Evolutionary conservation across 202 grass and related monocot species (phyloP).

Genomic region (Alloteropsis angusta): DNA sequence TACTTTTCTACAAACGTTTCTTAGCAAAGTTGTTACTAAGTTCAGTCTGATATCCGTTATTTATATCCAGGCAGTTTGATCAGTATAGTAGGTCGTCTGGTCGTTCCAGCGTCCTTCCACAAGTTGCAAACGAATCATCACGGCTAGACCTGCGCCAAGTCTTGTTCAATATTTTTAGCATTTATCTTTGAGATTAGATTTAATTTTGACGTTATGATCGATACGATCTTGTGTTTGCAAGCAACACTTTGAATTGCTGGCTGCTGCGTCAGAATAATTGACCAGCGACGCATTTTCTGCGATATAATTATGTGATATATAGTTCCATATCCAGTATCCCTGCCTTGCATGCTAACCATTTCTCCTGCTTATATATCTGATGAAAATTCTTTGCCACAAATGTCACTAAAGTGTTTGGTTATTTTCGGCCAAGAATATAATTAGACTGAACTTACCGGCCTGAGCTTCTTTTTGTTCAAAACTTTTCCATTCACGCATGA

Average conservation of each 20-base stretch:
- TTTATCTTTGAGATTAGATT: background rate
- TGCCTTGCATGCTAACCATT: background rate
- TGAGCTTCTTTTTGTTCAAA: too few species aligned
- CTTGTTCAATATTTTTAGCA: background rate
- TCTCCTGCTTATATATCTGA: background rate
- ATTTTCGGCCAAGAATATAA: conserved; percentile 3
- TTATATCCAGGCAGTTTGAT: background rate
- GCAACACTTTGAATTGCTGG: background rate
- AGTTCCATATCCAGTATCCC: background rate
- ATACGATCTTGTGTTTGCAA: background rate
- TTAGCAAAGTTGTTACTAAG: background rate
- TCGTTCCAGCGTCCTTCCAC: background rate
- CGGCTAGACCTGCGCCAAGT: background rate
- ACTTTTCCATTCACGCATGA: background rate
- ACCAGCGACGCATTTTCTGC: background rate
- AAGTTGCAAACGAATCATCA: background rate
- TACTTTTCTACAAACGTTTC: too few species aligned
- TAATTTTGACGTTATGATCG: background rate
- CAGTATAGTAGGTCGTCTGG: background rate
- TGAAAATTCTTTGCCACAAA: background rate
- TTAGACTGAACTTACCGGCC: background rate
- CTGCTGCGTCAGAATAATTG: background rate
- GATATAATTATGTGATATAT: background rate
- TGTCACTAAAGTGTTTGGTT: background rate
- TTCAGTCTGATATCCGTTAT: background rate